A percentile compares a stretch with the other conserved stretches of the same genome.
Conservation (phyloP, 352 stramenopile species). For the Pythium periplocum region DNA sequence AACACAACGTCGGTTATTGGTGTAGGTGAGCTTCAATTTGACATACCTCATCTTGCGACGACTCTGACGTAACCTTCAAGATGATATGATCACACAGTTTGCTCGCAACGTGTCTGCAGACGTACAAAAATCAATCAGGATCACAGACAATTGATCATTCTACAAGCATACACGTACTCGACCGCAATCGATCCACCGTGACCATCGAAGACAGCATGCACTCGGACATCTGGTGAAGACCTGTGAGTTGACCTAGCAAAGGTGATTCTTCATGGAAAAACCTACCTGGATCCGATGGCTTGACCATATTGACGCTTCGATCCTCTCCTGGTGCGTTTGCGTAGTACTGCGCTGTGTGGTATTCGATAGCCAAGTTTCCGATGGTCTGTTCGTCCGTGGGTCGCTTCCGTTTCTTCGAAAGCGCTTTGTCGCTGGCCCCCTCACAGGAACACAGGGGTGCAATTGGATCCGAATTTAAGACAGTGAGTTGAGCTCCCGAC, state of each 20-base stretch:
- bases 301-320: slow-evolving; percentile 48
- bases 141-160: neutral
- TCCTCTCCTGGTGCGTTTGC: slow-evolving; percentile 67
- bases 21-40: no score
- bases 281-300: slow-evolving; percentile 26
- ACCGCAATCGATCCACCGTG: slow-evolving; percentile 63
- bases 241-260: neutral
- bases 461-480: neutral
- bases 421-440: slow-evolving; percentile 10
- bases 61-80: slow-evolving; percentile 8
- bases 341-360: slow-evolving; percentile 59
- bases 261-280: neutral
- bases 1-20: no score
- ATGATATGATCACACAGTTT: slow-evolving; percentile 17
- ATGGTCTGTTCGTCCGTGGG: no score
- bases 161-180: slow-evolving; percentile 32
- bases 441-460: neutral
- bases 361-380: no score
- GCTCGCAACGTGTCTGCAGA: slow-evolving; percentile 9
- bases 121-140: neutral
- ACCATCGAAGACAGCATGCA: slow-evolving; percentile 62
- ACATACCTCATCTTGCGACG: slow-evolving; percentile 1
- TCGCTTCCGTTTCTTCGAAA: neutral
- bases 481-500: slow-evolving; percentile 23
- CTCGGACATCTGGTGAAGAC: slow-evolving; percentile 24